phyloP scores from a whole-genome alignment of 2,329 filamentous ascomycete genomes.

The Aspergillus amoenus region DNA sequence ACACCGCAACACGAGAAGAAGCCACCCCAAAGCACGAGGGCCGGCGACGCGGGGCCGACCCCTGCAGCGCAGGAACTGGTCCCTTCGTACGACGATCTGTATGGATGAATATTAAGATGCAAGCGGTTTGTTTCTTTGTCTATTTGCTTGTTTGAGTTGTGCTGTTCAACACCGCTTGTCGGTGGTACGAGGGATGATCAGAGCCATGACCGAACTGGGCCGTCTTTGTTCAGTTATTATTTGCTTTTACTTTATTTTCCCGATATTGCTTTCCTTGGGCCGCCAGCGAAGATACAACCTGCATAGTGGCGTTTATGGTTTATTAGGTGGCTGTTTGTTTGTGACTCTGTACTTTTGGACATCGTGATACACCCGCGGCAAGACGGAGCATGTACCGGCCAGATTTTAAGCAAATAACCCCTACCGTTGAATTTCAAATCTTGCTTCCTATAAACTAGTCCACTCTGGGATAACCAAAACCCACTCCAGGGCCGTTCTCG shows the following conservation, averaged over 20 bases:
- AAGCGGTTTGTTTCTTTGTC: slow-evolving; percentile 2
- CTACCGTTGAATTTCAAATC: not conserved
- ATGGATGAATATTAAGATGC: slow-evolving; percentile 26
- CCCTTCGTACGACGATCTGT: slow-evolving; percentile 41
- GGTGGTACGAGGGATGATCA: not conserved
- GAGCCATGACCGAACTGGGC: not conserved
- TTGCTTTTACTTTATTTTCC: not conserved
- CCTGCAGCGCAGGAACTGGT: slow-evolving; percentile 30
- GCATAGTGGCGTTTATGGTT: slow-evolving; percentile 13
- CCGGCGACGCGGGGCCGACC: slow-evolving; percentile 18
- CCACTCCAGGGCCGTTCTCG: no score
- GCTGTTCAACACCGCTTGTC: not conserved
- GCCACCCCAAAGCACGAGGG: slow-evolving; percentile 15
- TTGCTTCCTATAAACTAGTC: not conserved
- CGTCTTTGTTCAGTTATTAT: not conserved
- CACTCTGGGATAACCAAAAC: not conserved
- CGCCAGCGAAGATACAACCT: slow-evolving; percentile 9
- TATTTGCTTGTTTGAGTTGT: not conserved
- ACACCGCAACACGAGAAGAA: slow-evolving; percentile 24
- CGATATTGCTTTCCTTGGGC: not conserved
- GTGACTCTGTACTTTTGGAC: not conserved
- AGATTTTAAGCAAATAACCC: not conserved
- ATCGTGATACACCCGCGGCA: not conserved
- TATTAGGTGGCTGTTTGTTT: slow-evolving; percentile 3
- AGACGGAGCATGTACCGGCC: not conserved